phyloP scores from a whole-genome alignment of 176 grass and related monocot genomes.

The Ampelocalamus luodianensis region DNA sequence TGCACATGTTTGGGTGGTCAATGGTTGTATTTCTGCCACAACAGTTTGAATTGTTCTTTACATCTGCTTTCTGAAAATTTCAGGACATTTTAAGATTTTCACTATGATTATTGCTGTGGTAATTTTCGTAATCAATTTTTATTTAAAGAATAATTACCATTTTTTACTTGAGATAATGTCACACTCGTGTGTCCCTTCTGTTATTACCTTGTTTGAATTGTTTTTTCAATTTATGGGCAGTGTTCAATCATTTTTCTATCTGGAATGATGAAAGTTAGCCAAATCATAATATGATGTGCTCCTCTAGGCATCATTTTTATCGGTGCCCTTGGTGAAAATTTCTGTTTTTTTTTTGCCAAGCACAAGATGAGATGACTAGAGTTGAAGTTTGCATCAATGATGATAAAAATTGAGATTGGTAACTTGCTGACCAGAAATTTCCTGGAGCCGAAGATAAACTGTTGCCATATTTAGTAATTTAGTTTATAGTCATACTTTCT shows the following conservation, averaged over 20 bases:
- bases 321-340: slow-evolving; percentile 24
- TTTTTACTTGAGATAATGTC: slow-evolving; percentile 2
- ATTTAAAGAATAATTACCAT: background rate
- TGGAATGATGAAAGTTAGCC: slow-evolving; percentile 85
- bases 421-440: slow-evolving; percentile 56
- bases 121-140: background rate
- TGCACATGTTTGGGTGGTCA: background rate
- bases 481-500: background rate
- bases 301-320: slow-evolving; percentile 22
- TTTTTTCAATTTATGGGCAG: background rate
- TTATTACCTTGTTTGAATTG: background rate
- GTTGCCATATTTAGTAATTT: background rate
- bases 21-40: background rate
- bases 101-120: background rate
- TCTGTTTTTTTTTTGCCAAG: slow-evolving; percentile 14
- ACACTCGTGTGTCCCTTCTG: background rate
- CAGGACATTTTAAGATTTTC: background rate
- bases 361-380: slow-evolving; percentile 35
- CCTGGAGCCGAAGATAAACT: background rate
- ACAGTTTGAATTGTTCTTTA: background rate
- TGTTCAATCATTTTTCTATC: slow-evolving; percentile 29
- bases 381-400: slow-evolving; percentile 58
- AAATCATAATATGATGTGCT: slow-evolving; percentile 75
- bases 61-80: background rate
- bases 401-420: slow-evolving; percentile 54